These are phyloP conservation scores for Salix brachista DNA, from an alignment of 345 rosid species.

Conservation along the genomic window DNA sequence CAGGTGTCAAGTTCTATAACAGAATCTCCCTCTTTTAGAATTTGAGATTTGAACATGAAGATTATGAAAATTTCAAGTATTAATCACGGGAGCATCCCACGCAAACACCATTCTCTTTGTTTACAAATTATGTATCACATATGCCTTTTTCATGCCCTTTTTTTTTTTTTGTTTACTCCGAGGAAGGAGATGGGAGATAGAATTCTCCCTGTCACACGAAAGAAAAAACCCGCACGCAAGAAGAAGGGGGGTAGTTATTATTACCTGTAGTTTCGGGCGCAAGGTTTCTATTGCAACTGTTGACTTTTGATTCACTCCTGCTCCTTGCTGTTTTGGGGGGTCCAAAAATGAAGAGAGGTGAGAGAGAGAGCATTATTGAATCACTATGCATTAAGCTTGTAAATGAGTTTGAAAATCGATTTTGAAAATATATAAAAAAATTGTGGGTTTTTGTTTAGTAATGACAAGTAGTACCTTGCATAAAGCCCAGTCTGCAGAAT, in stretches of 20 bases:
- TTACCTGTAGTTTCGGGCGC: conserved; percentile 69
- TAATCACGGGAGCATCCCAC: background rate
- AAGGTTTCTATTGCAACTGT: conserved; percentile 52
- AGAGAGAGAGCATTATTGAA: background rate
- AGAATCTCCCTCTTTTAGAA: no score
- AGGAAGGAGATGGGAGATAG: no score
- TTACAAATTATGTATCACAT: no score
- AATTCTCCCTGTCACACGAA: no score
- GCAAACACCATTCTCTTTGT: background rate
- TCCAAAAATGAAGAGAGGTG: background rate
- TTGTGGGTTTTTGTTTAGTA: background rate
- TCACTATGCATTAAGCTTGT: background rate
- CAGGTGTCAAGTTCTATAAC: no score
- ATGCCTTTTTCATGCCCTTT: no score
- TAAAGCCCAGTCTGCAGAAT: conserved; percentile 92
- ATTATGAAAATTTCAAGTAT: background rate
- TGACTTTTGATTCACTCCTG: conserved; percentile 42
- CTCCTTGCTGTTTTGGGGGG: conserved; percentile 54
- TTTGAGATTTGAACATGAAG: no score
- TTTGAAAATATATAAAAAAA: background rate
- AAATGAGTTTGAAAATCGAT: no score
- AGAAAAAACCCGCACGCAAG: no score
- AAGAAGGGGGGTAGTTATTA: no score
- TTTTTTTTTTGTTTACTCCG: no score
- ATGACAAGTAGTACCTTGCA: conserved; percentile 46